phyloP scores from a whole-genome alignment of 495 filamentous ascomycete genomes.

The Hapsidospora chrysogenum region DNA sequence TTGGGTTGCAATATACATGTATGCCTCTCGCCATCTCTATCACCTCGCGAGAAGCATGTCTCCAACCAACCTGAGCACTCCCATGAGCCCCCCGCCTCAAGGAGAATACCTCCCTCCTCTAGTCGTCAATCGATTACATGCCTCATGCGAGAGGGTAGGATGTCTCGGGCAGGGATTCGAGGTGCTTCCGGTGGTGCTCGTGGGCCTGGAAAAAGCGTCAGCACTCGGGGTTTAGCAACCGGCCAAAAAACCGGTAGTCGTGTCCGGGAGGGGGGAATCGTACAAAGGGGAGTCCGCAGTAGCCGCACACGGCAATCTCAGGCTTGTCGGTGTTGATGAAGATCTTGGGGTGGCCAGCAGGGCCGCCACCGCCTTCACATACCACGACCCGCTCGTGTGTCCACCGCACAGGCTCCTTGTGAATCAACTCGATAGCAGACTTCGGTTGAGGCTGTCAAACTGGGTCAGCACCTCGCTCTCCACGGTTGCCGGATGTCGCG shows the following conservation, averaged over 20 bases:
- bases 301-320: slow-evolving; percentile 74
- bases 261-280: slow-evolving; percentile 16
- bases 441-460: slow-evolving; percentile 57
- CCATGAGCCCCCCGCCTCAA: too few relatives aligned
- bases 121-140: too few relatives aligned
- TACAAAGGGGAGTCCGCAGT: slow-evolving; percentile 93
- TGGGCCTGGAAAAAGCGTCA: slow-evolving; percentile 43
- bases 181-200: slow-evolving; percentile 64
- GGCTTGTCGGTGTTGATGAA: slow-evolving; percentile 98
- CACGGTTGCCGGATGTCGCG: too few relatives aligned
- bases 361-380: slow-evolving; percentile 89
- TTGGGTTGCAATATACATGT: too few relatives aligned
- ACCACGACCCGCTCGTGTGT: slow-evolving; percentile 61
- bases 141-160: slow-evolving; percentile 49
- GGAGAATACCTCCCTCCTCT: too few relatives aligned
- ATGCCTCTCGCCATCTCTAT: too few relatives aligned
- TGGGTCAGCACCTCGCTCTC: not conserved
- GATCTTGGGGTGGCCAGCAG: slow-evolving; percentile 77
- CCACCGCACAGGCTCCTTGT: slow-evolving; percentile 90
- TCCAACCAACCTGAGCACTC: too few relatives aligned
- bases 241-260: not conserved
- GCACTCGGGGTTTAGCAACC: slow-evolving; percentile 1
- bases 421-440: slow-evolving; percentile 88
- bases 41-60: too few relatives aligned
- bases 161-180: slow-evolving; percentile 63